Conservation (phyloP, 1,139 yeast genomes). For the Blastobotrys indianensis region DNA sequence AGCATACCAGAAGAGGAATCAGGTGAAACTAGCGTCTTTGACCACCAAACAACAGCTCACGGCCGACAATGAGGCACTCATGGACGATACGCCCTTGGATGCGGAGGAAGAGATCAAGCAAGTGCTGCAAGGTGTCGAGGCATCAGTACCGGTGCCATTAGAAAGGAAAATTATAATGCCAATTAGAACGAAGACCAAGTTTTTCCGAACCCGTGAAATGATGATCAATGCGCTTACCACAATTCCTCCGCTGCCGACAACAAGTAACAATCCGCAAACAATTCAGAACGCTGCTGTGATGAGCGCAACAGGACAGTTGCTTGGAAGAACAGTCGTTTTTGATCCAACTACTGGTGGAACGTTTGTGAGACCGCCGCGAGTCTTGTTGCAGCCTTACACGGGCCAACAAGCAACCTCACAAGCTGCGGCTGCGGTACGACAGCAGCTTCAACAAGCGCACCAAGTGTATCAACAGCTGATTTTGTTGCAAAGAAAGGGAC, state of each 20-base stretch:
- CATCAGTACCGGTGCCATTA: slow-evolving; percentile 73
- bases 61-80: slow-evolving; percentile 26
- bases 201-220: slow-evolving; percentile 61
- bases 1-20: slow-evolving; percentile 87
- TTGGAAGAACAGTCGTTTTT: slow-evolving; percentile 33
- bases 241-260: slow-evolving; percentile 19
- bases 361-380: slow-evolving; percentile 32
- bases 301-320: slow-evolving; percentile 31
- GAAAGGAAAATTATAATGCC: slow-evolving; percentile 73
- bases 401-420: slow-evolving; percentile 12
- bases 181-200: slow-evolving; percentile 58
- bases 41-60: slow-evolving; percentile 32
- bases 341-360: slow-evolving; percentile 29
- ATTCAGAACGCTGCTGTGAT: slow-evolving; percentile 25
- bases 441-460: slow-evolving; percentile 19
- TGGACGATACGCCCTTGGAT: slow-evolving; percentile 28
- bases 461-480: slow-evolving; percentile 17
- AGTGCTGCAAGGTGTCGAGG: slow-evolving; percentile 78
- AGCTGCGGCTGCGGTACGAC: slow-evolving; percentile 16
- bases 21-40: slow-evolving; percentile 56
- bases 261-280: slow-evolving; percentile 4
- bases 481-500: slow-evolving; percentile 14
- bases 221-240: slow-evolving; percentile 31
- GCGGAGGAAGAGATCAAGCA: slow-evolving; percentile 91
- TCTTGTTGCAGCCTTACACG: slow-evolving; percentile 13